Evolutionary conservation across 352 stramenopile species (phyloP).

Genomic region (Pythium sp.): DNA sequence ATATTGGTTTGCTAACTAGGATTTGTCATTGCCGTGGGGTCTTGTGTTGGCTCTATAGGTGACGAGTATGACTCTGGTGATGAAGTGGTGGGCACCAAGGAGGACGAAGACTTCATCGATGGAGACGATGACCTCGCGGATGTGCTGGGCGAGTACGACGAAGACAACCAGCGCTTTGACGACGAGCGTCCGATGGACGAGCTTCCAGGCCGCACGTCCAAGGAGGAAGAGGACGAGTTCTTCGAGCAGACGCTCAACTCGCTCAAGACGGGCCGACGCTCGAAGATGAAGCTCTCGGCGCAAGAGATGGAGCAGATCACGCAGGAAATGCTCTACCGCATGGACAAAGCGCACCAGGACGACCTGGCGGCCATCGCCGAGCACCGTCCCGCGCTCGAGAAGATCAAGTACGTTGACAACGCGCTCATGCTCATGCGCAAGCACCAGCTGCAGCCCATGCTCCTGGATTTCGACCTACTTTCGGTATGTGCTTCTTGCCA

Average conservation of each 20-base stretch:
- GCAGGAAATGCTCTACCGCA: slow-evolving; percentile 86
- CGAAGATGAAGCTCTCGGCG: slow-evolving; percentile 77
- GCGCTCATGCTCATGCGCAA: slow-evolving; percentile 76
- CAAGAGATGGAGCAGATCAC: slow-evolving; percentile 87
- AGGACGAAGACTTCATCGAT: slow-evolving; percentile 88
- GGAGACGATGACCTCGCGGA: slow-evolving; percentile 82
- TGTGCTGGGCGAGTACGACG: slow-evolving; percentile 76
- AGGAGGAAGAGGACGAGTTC: slow-evolving; percentile 55
- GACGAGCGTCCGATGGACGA: slow-evolving; percentile 75
- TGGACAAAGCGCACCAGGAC: slow-evolving; percentile 86
- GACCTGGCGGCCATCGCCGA: slow-evolving; percentile 66
- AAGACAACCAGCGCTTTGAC: slow-evolving; percentile 76
- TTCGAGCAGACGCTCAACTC: slow-evolving; percentile 84
- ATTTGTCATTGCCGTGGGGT: not conserved
- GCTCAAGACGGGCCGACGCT: slow-evolving; percentile 77
- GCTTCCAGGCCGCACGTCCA: slow-evolving; percentile 21
- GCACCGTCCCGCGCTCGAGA: slow-evolving; percentile 64
- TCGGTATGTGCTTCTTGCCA: slow-evolving; percentile 36
- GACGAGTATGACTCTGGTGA: slow-evolving; percentile 88
- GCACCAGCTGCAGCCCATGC: slow-evolving; percentile 82
- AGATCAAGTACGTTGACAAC: slow-evolving; percentile 82
- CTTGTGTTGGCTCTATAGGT: slow-evolving; percentile 13
- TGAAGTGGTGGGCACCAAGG: slow-evolving; percentile 65
- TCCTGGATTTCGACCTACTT: slow-evolving; percentile 85
- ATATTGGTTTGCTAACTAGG: too few relatives aligned